A percentile compares a stretch with the other conserved stretches of the same genome.
Evolutionary conservation across 108 stramenopile species (phyloP).

Genomic region (Cyclostephanos invisitatus): DNA sequence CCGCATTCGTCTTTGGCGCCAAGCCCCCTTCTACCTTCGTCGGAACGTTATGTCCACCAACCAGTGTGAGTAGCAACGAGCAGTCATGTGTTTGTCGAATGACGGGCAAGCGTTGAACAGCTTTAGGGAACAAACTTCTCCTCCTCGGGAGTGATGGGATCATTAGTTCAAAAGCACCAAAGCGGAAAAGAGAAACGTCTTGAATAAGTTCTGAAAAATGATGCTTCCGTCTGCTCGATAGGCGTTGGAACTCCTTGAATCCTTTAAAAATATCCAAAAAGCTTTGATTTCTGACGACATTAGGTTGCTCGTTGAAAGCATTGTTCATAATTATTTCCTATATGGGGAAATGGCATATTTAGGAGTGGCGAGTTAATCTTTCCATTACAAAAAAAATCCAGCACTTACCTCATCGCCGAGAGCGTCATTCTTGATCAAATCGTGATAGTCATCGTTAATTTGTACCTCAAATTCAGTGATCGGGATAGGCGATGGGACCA

Average conservation of each 20-base stretch:
- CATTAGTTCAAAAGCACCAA: neutral
- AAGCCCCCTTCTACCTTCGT: constrained; percentile 5
- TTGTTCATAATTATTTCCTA: constrained; percentile 11
- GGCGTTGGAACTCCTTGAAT: constrained; percentile 11
- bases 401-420: constrained; percentile 25
- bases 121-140: constrained; percentile 29
- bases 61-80: constrained; percentile 32
- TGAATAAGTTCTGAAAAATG: constrained; percentile 41
- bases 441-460: constrained; percentile 10
- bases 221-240: neutral
- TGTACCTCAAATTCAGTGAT: constrained; percentile 13
- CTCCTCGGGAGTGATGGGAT: neutral
- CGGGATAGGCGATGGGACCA: constrained; percentile 31
- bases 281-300: constrained; percentile 24
- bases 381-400: neutral
- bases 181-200: constrained; percentile 31
- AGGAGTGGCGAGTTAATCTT: neutral
- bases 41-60: constrained; percentile 38
- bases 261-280: constrained; percentile 25
- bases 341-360: neutral
- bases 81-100: constrained; percentile 12
- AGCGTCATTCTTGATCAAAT: constrained; percentile 12
- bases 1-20: neutral
- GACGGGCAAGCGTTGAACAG: constrained; percentile 4
- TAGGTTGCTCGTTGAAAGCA: constrained; percentile 27